Evolutionary conservation across 1,284 basidiomycete genomes (phyloP).

Genomic region (Wallemia hederae): DNA sequence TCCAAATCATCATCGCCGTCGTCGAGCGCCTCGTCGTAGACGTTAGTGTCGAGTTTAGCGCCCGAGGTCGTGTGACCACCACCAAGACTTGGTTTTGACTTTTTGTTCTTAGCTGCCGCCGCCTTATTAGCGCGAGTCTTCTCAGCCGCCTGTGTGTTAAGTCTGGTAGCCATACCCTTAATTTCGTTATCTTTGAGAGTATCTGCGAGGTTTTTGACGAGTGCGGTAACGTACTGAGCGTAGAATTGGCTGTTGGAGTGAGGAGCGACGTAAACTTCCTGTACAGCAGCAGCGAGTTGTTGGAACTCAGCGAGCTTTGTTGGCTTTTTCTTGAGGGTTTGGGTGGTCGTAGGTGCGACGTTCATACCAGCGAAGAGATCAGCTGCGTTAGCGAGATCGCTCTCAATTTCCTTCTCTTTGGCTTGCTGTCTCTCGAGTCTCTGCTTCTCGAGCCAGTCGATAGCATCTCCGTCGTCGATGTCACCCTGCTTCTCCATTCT

Average conservation of each 20-base stretch:
- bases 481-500: slow-evolving; percentile 35
- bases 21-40: slow-evolving; percentile 61
- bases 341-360: slow-evolving; percentile 36
- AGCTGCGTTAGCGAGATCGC: slow-evolving; percentile 54
- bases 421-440: background rate
- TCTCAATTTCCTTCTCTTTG: slow-evolving; percentile 39
- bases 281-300: slow-evolving; percentile 35
- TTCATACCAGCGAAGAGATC: slow-evolving; percentile 34
- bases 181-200: slow-evolving; percentile 63
- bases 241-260: slow-evolving; percentile 56
- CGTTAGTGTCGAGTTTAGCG: slow-evolving; percentile 34
- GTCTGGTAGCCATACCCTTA: slow-evolving; percentile 45
- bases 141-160: slow-evolving; percentile 66
- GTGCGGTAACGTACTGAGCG: slow-evolving; percentile 45
- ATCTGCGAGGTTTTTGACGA: slow-evolving; percentile 37
- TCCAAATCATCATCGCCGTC: slow-evolving; percentile 43
- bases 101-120: slow-evolving; percentile 55
- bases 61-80: slow-evolving; percentile 24
- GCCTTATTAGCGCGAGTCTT: slow-evolving; percentile 59
- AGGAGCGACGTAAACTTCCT: slow-evolving; percentile 38
- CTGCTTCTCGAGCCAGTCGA: slow-evolving; percentile 25
- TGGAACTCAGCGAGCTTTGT: slow-evolving; percentile 54
- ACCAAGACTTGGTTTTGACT: slow-evolving; percentile 41
- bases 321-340: slow-evolving; percentile 13
- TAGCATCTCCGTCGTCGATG: slow-evolving; percentile 48